These are phyloP conservation scores for Saturnispora saitoi DNA, from an alignment of 805 yeast genomes.

Conservation along the genomic window DNA sequence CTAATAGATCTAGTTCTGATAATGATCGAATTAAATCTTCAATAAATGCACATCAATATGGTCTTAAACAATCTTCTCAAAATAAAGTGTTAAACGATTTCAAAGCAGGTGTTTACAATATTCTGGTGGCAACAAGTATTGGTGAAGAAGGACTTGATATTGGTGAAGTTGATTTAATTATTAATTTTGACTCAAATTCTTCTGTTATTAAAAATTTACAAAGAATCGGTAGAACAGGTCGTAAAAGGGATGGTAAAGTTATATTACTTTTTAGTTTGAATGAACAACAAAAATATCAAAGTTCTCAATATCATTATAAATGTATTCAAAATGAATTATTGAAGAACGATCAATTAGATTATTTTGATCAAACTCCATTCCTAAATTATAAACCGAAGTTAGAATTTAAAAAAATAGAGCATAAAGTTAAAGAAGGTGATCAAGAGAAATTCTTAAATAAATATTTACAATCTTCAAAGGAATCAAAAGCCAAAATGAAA, in stretches of 20 bases:
- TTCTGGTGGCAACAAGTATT: slow-evolving; percentile 89
- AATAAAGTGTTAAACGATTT: slow-evolving; percentile 69
- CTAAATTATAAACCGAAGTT: neutral
- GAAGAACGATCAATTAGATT: neutral
- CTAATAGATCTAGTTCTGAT: neutral
- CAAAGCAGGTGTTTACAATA: slow-evolving; percentile 63
- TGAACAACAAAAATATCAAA: slow-evolving; percentile 72
- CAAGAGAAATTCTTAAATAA: neutral
- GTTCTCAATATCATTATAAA: slow-evolving; percentile 77
- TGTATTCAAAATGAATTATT: slow-evolving; percentile 61
- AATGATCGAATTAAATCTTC: slow-evolving; percentile 46
- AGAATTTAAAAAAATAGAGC: neutral
- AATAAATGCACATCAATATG: slow-evolving; percentile 66
- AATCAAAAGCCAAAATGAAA: neutral
- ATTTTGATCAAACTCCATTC: neutral
- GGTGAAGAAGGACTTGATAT: slow-evolving; percentile 99
- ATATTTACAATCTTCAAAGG: neutral
- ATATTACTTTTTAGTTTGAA: slow-evolving; percentile 64
- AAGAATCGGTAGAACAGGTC: slow-evolving; percentile 97
- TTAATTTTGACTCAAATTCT: slow-evolving; percentile 87
- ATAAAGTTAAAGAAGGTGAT: neutral
- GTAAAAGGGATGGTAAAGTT: slow-evolving; percentile 84
- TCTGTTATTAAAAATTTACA: slow-evolving; percentile 92
- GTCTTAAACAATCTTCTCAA: slow-evolving; percentile 88
- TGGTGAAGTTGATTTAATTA: slow-evolving; percentile 92